Evolutionary conservation across 495 filamentous ascomycete genomes (phyloP), one percentile per base, ranked within the genome.

Genomic region (Chaetomium tenue): DNA sequence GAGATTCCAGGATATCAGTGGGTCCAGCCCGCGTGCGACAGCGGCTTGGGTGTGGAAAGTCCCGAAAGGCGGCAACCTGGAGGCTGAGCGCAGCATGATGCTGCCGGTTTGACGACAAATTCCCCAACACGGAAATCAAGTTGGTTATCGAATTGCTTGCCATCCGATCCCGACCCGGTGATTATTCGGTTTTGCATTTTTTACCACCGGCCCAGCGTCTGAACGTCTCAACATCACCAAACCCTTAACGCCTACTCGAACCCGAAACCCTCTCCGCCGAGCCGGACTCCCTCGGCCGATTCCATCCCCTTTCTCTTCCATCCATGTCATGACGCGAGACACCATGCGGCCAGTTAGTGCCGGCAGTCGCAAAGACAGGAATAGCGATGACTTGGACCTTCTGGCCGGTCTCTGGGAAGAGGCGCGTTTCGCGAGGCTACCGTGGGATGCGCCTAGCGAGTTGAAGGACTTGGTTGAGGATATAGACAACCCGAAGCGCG

Each of bases 291-390:
- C n/a, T 39, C 16, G 12, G 11, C 44, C 54, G 18, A 50, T 54
- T 8, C 53, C 54, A 5, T 23, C 46, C 26, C 16, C 28, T 20
- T 12, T 26, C 61, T 25, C 18, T 15, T 58, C 48, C 56, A 58
- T 70, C 69, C 70, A 83, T 84, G 82, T 77, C 73, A 84, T 84
- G 82, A 84, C 81, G 74, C 79, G 75, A 70, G 81, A 83, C 71
- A 68, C 74, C 66, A 70, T 68, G 62, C 75, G 76, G 68, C 68
- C 76, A 68, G 72, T 64, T 66, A 72, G 69, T 58, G 66, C 61
- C 53, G 60, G 63, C 63, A 58, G 60, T 47, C 55, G 58, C 13
- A 60, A 44, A 37, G 20, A 12, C 59, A 62, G 56, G 44, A 58
- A 40, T 23, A 48, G 28, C 46, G 63, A 62, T 39, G 74, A 76